Evolutionary conservation across 2,329 filamentous ascomycete species (phyloP).

Genomic region (Apiospora sp.): DNA sequence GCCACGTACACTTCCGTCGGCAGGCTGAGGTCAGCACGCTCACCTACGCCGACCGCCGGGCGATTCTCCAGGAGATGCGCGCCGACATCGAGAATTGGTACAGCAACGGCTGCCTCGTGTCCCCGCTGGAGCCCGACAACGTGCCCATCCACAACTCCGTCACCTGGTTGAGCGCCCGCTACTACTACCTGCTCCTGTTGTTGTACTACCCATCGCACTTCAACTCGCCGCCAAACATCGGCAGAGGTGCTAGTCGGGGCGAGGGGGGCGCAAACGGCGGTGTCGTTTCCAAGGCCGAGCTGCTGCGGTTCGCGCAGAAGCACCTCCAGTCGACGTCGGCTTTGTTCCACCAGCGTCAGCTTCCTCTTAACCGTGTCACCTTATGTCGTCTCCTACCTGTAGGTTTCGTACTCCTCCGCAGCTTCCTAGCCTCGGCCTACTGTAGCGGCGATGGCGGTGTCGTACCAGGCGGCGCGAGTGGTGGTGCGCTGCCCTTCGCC

Average conservation of each 20-base stretch:
- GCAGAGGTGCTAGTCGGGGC: not conserved
- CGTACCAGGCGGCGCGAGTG: slow-evolving; percentile 16
- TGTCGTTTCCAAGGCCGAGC: slow-evolving; percentile 42
- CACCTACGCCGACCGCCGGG: slow-evolving; percentile 42
- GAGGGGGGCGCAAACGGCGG: slow-evolving; percentile 32
- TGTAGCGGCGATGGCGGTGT: not conserved
- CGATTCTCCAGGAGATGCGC: slow-evolving; percentile 45
- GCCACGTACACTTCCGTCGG: slow-evolving; percentile 45
- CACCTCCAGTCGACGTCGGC: slow-evolving; percentile 52
- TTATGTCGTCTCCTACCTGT: slow-evolving; percentile 50
- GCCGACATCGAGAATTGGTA: slow-evolving; percentile 57
- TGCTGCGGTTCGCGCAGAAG: slow-evolving; percentile 50
- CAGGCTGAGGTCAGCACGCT: slow-evolving; percentile 41
- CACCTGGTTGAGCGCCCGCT: slow-evolving; percentile 52
- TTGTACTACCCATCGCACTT: slow-evolving; percentile 53
- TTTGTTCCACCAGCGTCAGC: slow-evolving; percentile 51
- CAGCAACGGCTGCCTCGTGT: slow-evolving; percentile 53
- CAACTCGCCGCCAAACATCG: slow-evolving; percentile 38
- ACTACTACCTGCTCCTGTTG: slow-evolving; percentile 53
- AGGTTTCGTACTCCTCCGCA: slow-evolving; percentile 47
- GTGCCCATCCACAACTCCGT: slow-evolving; percentile 54
- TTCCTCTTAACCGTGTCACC: slow-evolving; percentile 53
- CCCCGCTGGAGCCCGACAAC: slow-evolving; percentile 51
- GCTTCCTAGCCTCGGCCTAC: slow-evolving; percentile 30
- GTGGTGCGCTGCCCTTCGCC: slow-evolving; percentile 35